A percentile compares a stretch with the other conserved stretches of the same genome.
These are phyloP conservation scores for Tetrastigma voinierianum DNA, from an alignment of 164 flowering plant species.

Conservation along the genomic window DNA sequence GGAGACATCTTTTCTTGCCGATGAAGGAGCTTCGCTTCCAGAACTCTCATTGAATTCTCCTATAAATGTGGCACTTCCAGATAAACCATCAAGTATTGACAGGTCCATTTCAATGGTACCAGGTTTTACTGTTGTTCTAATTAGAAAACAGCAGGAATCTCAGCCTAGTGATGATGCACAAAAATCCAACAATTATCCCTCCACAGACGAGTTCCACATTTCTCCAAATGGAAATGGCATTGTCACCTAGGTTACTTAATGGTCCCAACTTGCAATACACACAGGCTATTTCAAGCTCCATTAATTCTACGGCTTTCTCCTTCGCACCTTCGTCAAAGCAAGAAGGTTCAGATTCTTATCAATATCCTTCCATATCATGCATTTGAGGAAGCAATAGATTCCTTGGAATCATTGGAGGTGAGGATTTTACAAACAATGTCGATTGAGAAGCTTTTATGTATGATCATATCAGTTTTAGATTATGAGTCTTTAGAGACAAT, in stretches of 20 bases:
- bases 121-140: slow-evolving; percentile 51
- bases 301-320: slow-evolving; percentile 18
- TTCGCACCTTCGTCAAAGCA: slow-evolving; percentile 14
- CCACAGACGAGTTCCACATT: slow-evolving; percentile 11
- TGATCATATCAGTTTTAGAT: slow-evolving; percentile 15
- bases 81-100: slow-evolving; percentile 62
- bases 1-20: slow-evolving; percentile 98
- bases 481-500: slow-evolving; percentile 19
- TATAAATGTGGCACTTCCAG: slow-evolving; percentile 81
- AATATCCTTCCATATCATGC: slow-evolving; percentile 21
- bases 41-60: slow-evolving; percentile 79
- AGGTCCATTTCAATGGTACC: slow-evolving; percentile 87
- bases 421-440: slow-evolving; percentile 14
- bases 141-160: slow-evolving; percentile 36
- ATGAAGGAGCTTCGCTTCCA: slow-evolving; percentile 95
- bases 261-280: slow-evolving; percentile 20
- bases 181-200: slow-evolving; percentile 30
- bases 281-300: slow-evolving; percentile 15
- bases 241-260: slow-evolving; percentile 20
- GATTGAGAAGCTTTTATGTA: neutral
- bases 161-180: slow-evolving; percentile 33
- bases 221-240: slow-evolving; percentile 17
- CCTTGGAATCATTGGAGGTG: slow-evolving; percentile 12
- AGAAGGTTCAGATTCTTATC: slow-evolving; percentile 18
- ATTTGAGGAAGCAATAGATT: slow-evolving; percentile 21